Evolutionary conservation across 176 grass and related monocot genomes (phyloP).

Genomic region (Phoenix roebelenii): DNA sequence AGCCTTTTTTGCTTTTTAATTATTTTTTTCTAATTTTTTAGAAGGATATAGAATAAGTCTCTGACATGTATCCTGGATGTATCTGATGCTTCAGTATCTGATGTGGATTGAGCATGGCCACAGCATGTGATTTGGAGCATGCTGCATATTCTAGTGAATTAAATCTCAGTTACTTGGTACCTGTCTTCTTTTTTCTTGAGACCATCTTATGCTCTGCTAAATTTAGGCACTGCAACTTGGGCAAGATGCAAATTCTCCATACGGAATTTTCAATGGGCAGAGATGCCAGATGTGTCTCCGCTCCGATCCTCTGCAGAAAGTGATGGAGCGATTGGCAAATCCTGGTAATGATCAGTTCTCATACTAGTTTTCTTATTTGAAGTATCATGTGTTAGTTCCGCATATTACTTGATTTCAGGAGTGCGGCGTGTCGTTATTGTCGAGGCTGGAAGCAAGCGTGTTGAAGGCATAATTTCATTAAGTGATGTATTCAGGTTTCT

Average conservation of each 20-base stretch:
- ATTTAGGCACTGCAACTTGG: conserved; percentile 85
- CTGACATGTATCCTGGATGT: no score
- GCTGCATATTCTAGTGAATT: no score
- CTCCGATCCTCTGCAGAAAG: conserved; percentile 8
- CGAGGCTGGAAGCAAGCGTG: conserved; percentile 94
- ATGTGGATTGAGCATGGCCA: no score
- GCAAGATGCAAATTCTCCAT: conserved; percentile 69
- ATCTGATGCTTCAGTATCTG: no score
- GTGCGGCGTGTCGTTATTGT: conserved; percentile 91
- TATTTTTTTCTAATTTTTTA: no score
- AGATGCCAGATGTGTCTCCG: conserved; percentile 2
- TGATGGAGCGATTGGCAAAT: conserved; percentile 14
- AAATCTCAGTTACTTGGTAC: no score
- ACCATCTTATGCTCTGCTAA: neutral
- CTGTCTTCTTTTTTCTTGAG: no score
- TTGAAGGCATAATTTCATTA: conserved; percentile 93
- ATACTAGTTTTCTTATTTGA: conserved; percentile 4
- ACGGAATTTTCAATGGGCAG: neutral
- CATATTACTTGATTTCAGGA: conserved; percentile 27
- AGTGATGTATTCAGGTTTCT: conserved; percentile 88
- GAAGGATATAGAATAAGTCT: no score
- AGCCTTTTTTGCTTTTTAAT: no score
- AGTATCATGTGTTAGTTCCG: neutral
- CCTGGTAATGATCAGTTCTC: conserved; percentile 4
- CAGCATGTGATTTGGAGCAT: no score